Evolutionary conservation across 495 filamentous ascomycete genomes (phyloP), one percentile per base, ranked within the genome.

Genomic region (Massariosphaeria phaeospora): DNA sequence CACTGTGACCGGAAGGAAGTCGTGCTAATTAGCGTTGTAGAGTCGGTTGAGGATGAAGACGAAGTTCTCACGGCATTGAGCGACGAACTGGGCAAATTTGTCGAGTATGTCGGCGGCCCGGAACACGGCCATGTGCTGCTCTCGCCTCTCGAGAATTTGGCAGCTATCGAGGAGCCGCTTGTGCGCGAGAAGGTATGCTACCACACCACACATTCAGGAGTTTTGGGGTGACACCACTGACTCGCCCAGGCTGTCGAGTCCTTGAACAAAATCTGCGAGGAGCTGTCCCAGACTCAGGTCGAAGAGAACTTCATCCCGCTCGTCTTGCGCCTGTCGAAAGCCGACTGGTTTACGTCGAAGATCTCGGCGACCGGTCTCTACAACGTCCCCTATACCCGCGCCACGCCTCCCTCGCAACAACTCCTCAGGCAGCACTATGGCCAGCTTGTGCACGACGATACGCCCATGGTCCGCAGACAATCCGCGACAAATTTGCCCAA

Each of bases 321-420:
- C 60, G 86, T 87, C 47, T 80, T 95, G 64, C 87, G 93, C 61
- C 85, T 98, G 47, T 95, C 93, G 49, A 97, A 96, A 79, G 94
- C 93, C 70, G 93, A 98, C 75, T 98, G 93, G 93, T 98, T 98
- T 67, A 98, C 93, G 25, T 97, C 94, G 55, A 98, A 97, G 72
- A 93, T 98, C 46, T 98, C 93, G 12, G 93, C 91, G 7, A 94
- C 93, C 58, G 93, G 91, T 40, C 85, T 98, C 34, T 97, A 91
- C 72, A 90, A 84, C 62, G 79, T 84, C 38, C 91, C 93, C 55
- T 98, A 98, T 78, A 82, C 78, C 48, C 95, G 91, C 75, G 87
- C 91, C 47, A 81, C 86, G 13, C 78, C 83, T 12, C 74, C 82
- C n/a, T 80, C 86, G 56, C 94, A 97, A 69, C 88, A 96, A 72